phyloP scores from a whole-genome alignment of 2,329 filamentous ascomycete species.

The Falciphora oryzae region DNA sequence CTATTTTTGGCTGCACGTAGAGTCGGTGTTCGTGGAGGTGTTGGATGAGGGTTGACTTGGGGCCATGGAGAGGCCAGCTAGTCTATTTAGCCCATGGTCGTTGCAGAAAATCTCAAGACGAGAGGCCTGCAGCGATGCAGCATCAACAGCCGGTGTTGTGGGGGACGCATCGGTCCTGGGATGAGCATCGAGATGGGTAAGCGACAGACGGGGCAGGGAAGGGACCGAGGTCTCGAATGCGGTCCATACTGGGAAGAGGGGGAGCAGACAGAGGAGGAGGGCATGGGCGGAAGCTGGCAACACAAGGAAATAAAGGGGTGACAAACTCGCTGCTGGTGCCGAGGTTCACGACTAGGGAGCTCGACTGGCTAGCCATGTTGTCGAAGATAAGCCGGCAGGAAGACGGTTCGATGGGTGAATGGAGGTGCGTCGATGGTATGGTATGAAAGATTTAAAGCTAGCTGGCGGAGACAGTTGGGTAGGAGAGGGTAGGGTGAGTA shows the following conservation, averaged over 20 bases:
- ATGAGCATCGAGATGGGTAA: background rate
- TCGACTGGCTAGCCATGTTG: background rate
- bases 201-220: background rate
- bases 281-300: no score
- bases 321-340: background rate
- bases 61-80: background rate
- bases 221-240: no score
- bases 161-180: background rate
- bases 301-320: no score
- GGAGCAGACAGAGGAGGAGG: no score
- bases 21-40: background rate
- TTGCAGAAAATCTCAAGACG: background rate
- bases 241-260: no score
- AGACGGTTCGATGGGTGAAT: background rate
- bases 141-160: background rate
- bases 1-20: background rate
- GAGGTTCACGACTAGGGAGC: background rate
- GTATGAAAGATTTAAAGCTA: no score
- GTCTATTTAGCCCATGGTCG: background rate
- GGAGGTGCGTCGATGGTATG: no score
- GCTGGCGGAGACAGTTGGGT: no score
- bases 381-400: no score
- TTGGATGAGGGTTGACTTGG: no score
- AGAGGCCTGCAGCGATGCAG: background rate
- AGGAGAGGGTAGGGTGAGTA: no score